phyloP scores from a whole-genome alignment of 257 asterid genomes.

The Capsicum chinense region DNA sequence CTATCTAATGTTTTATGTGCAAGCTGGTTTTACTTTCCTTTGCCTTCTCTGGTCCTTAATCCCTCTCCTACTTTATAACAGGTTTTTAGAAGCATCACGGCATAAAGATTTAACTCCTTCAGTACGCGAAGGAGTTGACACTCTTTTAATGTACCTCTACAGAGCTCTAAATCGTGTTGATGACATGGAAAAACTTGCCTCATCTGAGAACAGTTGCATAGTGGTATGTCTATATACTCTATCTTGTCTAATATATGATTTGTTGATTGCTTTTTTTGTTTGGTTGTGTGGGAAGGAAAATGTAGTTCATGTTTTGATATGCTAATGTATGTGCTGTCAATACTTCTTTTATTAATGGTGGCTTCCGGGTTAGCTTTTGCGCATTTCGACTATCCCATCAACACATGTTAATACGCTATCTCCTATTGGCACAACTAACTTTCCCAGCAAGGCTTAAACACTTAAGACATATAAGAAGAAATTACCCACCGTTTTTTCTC shows the following conservation, averaged over 20 bases:
- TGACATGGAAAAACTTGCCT: conserved; percentile 93
- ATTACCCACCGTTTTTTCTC: background rate
- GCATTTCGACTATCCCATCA: background rate
- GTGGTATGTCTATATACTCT: conserved; percentile 64
- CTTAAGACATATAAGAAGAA: background rate
- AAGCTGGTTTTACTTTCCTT: conserved; percentile 25
- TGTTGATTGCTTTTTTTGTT: background rate
- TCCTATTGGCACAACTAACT: background rate
- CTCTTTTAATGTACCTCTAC: conserved; percentile 87
- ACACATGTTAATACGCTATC: background rate
- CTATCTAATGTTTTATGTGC: background rate
- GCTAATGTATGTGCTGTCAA: background rate
- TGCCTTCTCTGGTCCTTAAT: conserved; percentile 24
- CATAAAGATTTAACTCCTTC: conserved; percentile 64
- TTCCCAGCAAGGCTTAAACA: background rate
- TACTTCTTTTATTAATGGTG: background rate
- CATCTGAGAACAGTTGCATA: conserved; percentile 81
- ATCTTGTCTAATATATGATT: conserved; percentile 6
- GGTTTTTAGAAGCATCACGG: conserved; percentile 83
- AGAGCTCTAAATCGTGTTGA: conserved; percentile 77
- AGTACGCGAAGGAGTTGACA: conserved; percentile 93
- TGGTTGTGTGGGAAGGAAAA: background rate
- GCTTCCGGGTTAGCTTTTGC: background rate
- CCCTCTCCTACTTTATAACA: conserved; percentile 41
- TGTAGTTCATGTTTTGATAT: background rate